These are phyloP conservation scores for Saccharomycopsis synnaedendra DNA, from an alignment of 805 yeast species.

Conservation along the genomic window DNA sequence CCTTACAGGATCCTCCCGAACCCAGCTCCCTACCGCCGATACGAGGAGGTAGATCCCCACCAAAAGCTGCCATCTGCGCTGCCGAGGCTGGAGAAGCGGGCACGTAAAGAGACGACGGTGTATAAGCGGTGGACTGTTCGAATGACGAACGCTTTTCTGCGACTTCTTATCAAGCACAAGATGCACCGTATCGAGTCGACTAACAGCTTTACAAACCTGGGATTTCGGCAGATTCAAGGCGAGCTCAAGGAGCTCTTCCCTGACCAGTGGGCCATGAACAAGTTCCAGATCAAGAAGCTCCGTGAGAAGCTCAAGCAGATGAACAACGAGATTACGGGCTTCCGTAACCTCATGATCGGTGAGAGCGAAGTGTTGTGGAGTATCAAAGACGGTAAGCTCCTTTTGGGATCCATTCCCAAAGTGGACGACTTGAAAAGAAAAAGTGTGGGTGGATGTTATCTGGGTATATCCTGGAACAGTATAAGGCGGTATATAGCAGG, in stretches of 20 bases:
- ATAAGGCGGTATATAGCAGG: constrained; percentile 15
- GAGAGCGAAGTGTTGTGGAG: constrained; percentile 11
- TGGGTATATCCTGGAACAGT: constrained; percentile 15
- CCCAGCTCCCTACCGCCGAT: too few species aligned
- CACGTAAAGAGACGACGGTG: constrained; percentile 2
- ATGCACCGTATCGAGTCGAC: constrained; percentile 10
- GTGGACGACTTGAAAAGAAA: constrained; percentile 11
- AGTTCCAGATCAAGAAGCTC: constrained; percentile 15
- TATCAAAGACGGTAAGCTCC: constrained; percentile 13
- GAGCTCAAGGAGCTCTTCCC: constrained; percentile 12
- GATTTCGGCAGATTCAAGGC: constrained; percentile 14
- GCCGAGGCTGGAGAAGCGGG: background rate
- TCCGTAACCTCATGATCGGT: constrained; percentile 9
- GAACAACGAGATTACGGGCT: constrained; percentile 15
- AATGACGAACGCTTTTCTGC: constrained; percentile 15
- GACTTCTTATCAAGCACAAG: constrained; percentile 10
- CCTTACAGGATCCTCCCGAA: too few species aligned
- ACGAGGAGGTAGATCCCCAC: too few species aligned
- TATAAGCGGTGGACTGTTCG: constrained; percentile 16
- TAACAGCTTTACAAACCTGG: constrained; percentile 15
- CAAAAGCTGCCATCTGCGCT: background rate
- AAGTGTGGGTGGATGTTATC: constrained; percentile 5
- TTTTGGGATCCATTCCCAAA: constrained; percentile 5
- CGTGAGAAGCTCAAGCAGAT: constrained; percentile 16
- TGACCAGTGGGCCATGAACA: constrained; percentile 14